Percentiles rank a stretch among this genome's conserved stretches.
phyloP scores from a whole-genome alignment of 1,139 yeast genomes.

The Pichia cactophila region DNA sequence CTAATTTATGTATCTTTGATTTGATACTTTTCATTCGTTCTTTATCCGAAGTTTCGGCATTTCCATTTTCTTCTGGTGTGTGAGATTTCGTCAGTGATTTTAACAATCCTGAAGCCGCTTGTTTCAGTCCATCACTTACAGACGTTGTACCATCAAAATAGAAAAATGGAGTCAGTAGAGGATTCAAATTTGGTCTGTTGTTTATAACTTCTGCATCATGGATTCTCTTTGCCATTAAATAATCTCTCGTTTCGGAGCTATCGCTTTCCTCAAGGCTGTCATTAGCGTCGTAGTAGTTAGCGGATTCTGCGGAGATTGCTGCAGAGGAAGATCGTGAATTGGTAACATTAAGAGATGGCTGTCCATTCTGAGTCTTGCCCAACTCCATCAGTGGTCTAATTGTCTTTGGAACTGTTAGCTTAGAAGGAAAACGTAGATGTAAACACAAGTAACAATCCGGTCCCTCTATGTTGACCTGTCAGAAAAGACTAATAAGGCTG shows the following conservation, averaged over 20 bases:
- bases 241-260: slow-evolving; percentile 2
- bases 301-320: background rate
- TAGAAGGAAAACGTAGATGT: background rate
- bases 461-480: no score
- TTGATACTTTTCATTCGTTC: slow-evolving; percentile 8
- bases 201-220: slow-evolving; percentile 10
- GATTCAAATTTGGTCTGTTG: slow-evolving; percentile 10
- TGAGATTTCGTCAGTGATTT: background rate
- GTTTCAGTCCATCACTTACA: slow-evolving; percentile 1
- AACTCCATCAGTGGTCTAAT: background rate
- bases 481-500: no score
- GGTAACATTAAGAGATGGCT: background rate
- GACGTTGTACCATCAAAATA: slow-evolving; percentile 10
- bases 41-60: slow-evolving; percentile 5
- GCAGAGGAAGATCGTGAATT: background rate
- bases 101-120: background rate
- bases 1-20: slow-evolving; percentile 5
- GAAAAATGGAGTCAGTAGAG: slow-evolving; percentile 12
- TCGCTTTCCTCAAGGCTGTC: slow-evolving; percentile 2
- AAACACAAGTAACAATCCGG: no score
- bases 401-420: background rate
- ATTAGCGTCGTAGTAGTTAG: background rate
- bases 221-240: slow-evolving; percentile 11
- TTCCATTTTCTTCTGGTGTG: slow-evolving; percentile 8
- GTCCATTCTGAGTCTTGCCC: background rate